phyloP scores from a whole-genome alignment of 352 stramenopile species.

The Globisporangium nagaii region DNA sequence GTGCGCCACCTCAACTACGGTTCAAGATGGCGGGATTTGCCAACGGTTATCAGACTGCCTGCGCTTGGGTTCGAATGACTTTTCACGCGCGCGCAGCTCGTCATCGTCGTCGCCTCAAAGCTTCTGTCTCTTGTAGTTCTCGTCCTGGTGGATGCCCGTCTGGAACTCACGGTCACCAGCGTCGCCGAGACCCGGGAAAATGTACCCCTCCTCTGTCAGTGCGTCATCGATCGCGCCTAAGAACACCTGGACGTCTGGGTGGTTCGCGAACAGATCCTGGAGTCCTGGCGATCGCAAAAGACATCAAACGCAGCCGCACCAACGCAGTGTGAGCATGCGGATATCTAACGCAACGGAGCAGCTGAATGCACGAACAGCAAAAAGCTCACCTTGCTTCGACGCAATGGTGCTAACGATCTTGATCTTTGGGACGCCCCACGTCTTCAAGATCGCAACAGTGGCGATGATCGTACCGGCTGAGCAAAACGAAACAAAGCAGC shows the following conservation, averaged over 20 bases:
- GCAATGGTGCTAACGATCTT: conserved; percentile 93
- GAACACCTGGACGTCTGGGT: conserved; percentile 76
- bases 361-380: too few relatives aligned
- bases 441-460: conserved; percentile 95
- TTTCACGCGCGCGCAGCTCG: too few relatives aligned
- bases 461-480: conserved; percentile 90
- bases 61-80: too few relatives aligned
- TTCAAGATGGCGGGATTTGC: too few relatives aligned
- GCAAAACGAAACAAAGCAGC: neutral
- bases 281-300: conserved; percentile 24
- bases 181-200: conserved; percentile 76
- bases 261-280: conserved; percentile 71
- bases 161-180: conserved; percentile 83
- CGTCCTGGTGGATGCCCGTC: conserved; percentile 50
- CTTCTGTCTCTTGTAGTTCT: conserved; percentile 54
- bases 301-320: neutral
- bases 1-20: conserved; percentile 2
- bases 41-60: too few relatives aligned
- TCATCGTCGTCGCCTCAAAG: too few relatives aligned
- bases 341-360: neutral
- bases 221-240: conserved; percentile 71
- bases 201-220: conserved; percentile 78
- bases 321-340: neutral
- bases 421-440: conserved; percentile 91
- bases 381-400: conserved; percentile 83